These are phyloP conservation scores for Didymella pinodella DNA, from an alignment of 2,329 filamentous ascomycete species.

Conservation along the genomic window DNA sequence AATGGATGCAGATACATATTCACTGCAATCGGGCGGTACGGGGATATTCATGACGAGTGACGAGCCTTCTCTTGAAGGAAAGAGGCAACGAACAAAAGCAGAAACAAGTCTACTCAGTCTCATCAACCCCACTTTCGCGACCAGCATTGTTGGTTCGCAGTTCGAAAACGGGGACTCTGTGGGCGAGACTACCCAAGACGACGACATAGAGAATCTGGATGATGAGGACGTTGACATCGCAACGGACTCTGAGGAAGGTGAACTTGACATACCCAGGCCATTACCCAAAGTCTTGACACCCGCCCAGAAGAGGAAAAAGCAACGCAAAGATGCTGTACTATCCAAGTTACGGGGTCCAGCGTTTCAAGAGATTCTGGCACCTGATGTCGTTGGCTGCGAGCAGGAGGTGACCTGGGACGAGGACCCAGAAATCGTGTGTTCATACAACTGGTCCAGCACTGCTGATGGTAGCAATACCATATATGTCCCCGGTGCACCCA, in stretches of 20 bases:
- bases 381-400: conserved; percentile 22
- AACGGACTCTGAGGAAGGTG: conserved; percentile 19
- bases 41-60: not conserved
- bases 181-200: not conserved
- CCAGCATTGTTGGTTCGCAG: not conserved
- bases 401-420: conserved; percentile 33
- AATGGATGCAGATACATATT: conserved; percentile 2
- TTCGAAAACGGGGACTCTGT: not conserved
- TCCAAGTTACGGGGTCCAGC: conserved; percentile 29
- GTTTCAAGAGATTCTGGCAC: conserved; percentile 25
- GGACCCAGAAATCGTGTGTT: conserved; percentile 39
- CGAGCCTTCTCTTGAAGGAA: not conserved
- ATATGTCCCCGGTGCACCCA: conserved; percentile 40
- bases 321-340: conserved; percentile 23
- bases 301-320: conserved; percentile 29
- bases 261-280: conserved; percentile 11
- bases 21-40: not conserved
- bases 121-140: conserved; percentile 18
- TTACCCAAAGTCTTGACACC: conserved; percentile 19
- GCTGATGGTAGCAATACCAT: conserved; percentile 36
- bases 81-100: conserved; percentile 17
- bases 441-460: conserved; percentile 41
- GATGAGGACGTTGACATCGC: conserved; percentile 16
- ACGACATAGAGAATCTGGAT: conserved; percentile 2
- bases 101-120: conserved; percentile 19